These are phyloP conservation scores for Clonostachys rosea DNA, from an alignment of 2,329 filamentous ascomycete species.

Conservation along the genomic window DNA sequence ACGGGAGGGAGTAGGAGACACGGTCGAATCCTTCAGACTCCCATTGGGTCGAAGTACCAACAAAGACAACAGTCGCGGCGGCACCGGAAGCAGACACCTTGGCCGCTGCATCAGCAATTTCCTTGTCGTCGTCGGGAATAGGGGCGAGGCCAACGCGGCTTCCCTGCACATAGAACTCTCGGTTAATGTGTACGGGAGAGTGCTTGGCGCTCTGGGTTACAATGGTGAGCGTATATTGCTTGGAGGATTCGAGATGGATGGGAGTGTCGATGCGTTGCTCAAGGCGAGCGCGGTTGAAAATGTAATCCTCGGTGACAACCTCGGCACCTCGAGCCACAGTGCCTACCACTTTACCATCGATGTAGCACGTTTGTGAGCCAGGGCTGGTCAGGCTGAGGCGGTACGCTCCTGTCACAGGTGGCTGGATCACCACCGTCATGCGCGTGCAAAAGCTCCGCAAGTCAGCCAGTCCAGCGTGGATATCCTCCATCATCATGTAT, in stretches of 20 bases:
- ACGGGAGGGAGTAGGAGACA: constrained; percentile 64
- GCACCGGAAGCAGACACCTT: constrained; percentile 54
- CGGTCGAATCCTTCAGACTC: constrained; percentile 58
- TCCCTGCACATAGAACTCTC: constrained; percentile 1
- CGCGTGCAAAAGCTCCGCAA: too few relatives aligned
- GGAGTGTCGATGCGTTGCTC: too few relatives aligned
- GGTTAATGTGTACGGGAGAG: constrained; percentile 12
- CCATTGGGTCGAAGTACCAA: constrained; percentile 49
- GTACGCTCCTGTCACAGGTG: too few relatives aligned
- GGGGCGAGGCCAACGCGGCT: constrained; percentile 19
- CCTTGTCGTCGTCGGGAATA: constrained; percentile 17
- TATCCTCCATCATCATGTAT: too few relatives aligned
- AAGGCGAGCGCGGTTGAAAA: too few relatives aligned
- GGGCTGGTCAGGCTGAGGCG: too few relatives aligned
- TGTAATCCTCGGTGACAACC: too few relatives aligned
- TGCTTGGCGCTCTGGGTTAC: constrained; percentile 11
- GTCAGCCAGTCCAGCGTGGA: too few relatives aligned
- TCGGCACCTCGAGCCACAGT: too few relatives aligned
- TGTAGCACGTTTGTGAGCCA: too few relatives aligned
- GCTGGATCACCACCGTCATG: too few relatives aligned
- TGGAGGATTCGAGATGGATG: constrained; percentile 7
- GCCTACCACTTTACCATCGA: too few relatives aligned
- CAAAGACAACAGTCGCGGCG: constrained; percentile 56
- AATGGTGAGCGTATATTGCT: constrained; percentile 12
- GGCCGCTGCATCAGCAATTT: constrained; percentile 34